Base-by-base conservation (phyloP, 345 rosid genomes). In the Noccaea bulbosa region DNA sequence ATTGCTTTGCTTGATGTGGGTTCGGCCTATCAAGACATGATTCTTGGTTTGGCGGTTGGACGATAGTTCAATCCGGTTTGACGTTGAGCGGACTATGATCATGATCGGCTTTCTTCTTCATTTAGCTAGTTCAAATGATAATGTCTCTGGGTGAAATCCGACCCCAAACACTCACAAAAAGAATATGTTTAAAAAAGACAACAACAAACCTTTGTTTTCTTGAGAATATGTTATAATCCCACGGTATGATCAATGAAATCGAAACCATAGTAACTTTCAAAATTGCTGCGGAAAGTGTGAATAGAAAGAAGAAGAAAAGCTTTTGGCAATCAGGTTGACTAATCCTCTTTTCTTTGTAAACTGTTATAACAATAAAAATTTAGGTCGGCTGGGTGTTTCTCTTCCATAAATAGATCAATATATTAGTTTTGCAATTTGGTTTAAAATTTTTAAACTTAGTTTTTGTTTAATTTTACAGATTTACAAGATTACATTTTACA, bases 271-370 rank as follows among this genome's bases (percentile, higher is more conserved):
- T 9, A 53, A 67, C 6, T 16, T 37, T 5, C 5, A 5, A 53
- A 41, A 32, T 7, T 20, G 16, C 22, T 37, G 16, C 33, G 1
- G 10, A 22, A 60, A 41, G 50, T 24, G 12, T 27, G 6, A 24
- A 27, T 24, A 12, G 7, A 16, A 14, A 14, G 8, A 12, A 59
- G 2, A 40, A 52, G 15, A 1, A 62, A 2, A 14, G 11, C 32
- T 11, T 58, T 43, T 54, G 8, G 41, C 30, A 27, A 46, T 32
- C 44, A 33, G 22, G 54, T 11, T 44, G 55, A 56, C 46, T 45
- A 12, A 55, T 7, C 49, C 9, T 43, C 22, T 27, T 41, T 60
- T 60, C 17, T 38, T 39, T 59, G 20, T 40, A 58, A 39, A 20
- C 48, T 58, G 22, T 40, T 1, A 35, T 2, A 11, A 39, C 16